Evolutionary conservation across 164 flowering plant species (phyloP), one percentile per base, ranked within the genome.

Genomic region (Hamamelis virginiana): DNA sequence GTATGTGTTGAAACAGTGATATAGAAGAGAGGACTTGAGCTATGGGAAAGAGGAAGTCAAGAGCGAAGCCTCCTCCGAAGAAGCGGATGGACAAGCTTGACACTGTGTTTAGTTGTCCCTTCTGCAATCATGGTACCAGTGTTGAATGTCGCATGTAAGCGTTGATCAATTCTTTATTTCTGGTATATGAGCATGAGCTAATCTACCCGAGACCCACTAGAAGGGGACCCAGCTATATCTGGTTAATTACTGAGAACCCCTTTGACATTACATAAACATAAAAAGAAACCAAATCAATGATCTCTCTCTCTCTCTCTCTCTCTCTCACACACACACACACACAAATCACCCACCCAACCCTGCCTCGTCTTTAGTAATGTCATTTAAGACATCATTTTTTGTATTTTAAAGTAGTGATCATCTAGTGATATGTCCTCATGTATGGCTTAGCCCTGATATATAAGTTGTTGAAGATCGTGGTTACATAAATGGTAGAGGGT

Each of bases 21-120:
- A 22, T 28, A 65, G 44, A 67, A 66, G 50, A 3, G 33, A 62
- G 59, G 48, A n/a, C 4, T 22, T 65, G 56, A 41, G 59, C 48
- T 47, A 13, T 28, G 60, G 93, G 90, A 68, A 92, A 92, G 78
- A 81, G 98, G 77, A 92, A 92, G 81, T 85, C 89, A 9, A 82
- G 81, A 62, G 85, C 87, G 1, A 87, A 87, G 83, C 89, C 89
- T 44, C 66, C 86, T 44, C 80, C 92, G 1, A 90, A 84, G 85
- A 90, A 90, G 85, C 73, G 87, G 64, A 89, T 85, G 90, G 95
- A 91, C 84, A 93, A 93, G 77, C 95, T 91, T 44, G 98, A 93
- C 62, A 93, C 98, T 26, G 95, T 93, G 23, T 93, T 93, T 74
- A 86, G 92, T 67, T 93, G 98, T 73, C 97, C 94, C 21, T 93